Evolutionary conservation across 805 yeast genomes (phyloP), one percentile per base, ranked within the genome.

Genomic region (Candida quercuum): DNA sequence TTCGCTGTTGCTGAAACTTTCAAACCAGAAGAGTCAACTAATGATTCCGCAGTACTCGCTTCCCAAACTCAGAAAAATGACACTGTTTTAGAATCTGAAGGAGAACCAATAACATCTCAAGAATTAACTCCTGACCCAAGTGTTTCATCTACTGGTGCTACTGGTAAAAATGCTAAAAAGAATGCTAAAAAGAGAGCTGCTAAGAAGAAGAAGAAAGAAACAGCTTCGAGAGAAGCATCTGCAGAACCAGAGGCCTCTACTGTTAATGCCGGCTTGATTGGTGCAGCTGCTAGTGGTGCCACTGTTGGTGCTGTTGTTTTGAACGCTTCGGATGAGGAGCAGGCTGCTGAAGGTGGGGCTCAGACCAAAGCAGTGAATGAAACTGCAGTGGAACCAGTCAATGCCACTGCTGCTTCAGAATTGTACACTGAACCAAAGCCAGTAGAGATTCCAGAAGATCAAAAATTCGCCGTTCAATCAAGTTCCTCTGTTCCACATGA

Each of bases 141-240:
- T 14, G 30, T 11, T 8, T 35, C 51, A n/a, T 35, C 45, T 23
- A 42, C 39, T 19, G 40, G 35, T 17, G 17, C 35, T 19, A 20
- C 37, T 15, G 44, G 49, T 29, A 46, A 42, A 39, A 45, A 41
- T 29, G 46, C 52, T 21, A 48, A 46, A 41, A 48, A 44, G 40
- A 46, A 48, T 34, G 45, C 45, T 30, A 48, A 48, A 42, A 48
- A 44, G 41, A 48, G 45, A 41, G 49, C 43, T 18, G 48, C 47
- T 10, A 41, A 40, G 32, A 48, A 48, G 45, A 45, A 37, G 35
- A 48, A 48, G 48, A 45, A 48, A 35, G 31, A 37, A 12, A 11
- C n/a, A n/a, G 7, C 22, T 4, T 29, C 27, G 10, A 27, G 10
- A 14, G 26, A 12, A 14, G 32, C 16, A n/a, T n/a, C 32, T 20